Percentiles rank a stretch among this genome's conserved stretches.
phyloP scores from a whole-genome alignment of 805 yeast species.

The Lipomyces spencermartinsiae region DNA sequence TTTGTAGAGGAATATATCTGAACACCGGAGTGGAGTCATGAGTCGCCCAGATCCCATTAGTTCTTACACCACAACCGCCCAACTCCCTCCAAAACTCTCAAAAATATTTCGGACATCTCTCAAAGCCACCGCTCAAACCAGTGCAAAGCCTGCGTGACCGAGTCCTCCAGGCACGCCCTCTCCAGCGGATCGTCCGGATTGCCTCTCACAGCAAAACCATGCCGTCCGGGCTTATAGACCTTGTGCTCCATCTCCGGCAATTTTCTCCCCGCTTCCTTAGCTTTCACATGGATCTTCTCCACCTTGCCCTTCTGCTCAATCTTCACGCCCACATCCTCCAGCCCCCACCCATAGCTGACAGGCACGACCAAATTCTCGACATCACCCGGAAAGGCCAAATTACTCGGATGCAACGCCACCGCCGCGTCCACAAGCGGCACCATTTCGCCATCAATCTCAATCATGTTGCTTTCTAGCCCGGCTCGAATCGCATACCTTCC shows the following conservation, averaged over 20 bases:
- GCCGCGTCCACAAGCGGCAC: slow-evolving; percentile 12
- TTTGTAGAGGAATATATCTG: no score
- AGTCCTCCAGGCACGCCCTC: slow-evolving; percentile 10
- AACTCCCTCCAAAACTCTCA: background rate
- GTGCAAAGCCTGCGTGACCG: slow-evolving; percentile 11
- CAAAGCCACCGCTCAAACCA: slow-evolving; percentile 12
- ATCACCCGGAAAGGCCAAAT: slow-evolving; percentile 7
- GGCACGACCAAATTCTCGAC: slow-evolving; percentile 11
- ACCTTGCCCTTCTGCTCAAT: slow-evolving; percentile 10
- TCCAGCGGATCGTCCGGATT: slow-evolving; percentile 12
- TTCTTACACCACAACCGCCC: no score
- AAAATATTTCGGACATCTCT: background rate
- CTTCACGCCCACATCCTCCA: background rate
- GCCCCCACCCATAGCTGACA: slow-evolving; percentile 12
- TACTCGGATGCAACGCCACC: slow-evolving; percentile 10
- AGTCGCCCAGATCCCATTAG: no score
- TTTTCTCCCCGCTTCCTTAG: slow-evolving; percentile 5
- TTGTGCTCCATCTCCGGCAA: slow-evolving; percentile 14
- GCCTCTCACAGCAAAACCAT: slow-evolving; percentile 12
- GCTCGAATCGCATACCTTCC: slow-evolving; percentile 28
- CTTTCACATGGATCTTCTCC: slow-evolving; percentile 7
- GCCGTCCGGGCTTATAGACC: slow-evolving; percentile 11
- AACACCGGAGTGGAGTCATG: no score
- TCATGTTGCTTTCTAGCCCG: slow-evolving; percentile 4
- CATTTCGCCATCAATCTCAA: slow-evolving; percentile 6